phyloP scores from a whole-genome alignment of 345 rosid species.

The Salix arbutifolia region DNA sequence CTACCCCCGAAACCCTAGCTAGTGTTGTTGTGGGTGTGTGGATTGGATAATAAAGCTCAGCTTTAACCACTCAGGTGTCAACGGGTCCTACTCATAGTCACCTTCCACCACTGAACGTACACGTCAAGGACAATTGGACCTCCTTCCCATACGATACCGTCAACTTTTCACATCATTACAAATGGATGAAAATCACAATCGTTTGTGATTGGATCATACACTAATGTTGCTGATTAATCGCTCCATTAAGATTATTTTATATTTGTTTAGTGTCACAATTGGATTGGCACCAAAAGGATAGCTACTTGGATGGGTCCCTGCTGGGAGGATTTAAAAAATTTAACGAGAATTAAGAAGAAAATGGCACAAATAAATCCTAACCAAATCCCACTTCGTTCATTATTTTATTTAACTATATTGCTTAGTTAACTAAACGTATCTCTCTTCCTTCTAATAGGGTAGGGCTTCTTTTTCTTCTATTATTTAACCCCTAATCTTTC shows the following conservation, averaged over 20 bases:
- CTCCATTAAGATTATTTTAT: constrained; percentile 22
- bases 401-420: constrained; percentile 4
- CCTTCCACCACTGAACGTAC: constrained; percentile 43
- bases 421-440: constrained; percentile 24
- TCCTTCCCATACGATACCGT: constrained; percentile 17
- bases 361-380: constrained; percentile 26
- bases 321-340: no score
- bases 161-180: constrained; percentile 5
- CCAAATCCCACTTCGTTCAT: constrained; percentile 54
- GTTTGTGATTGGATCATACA: not conserved
- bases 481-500: not conserved
- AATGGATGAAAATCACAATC: no score
- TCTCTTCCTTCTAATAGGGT: constrained; percentile 26
- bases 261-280: no score
- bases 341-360: constrained; percentile 4
- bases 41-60: not conserved
- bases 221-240: not conserved
- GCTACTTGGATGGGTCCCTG: not conserved
- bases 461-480: constrained; percentile 8
- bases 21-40: no score
- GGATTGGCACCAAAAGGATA: no score
- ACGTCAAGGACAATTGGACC: constrained; percentile 44
- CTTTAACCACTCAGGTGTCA: not conserved
- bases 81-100: constrained; percentile 2
- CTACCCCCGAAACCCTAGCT: not conserved